Conservation (phyloP, 1,284 basidiomycete species). For the Stygiomarasmius scandens region DNA sequence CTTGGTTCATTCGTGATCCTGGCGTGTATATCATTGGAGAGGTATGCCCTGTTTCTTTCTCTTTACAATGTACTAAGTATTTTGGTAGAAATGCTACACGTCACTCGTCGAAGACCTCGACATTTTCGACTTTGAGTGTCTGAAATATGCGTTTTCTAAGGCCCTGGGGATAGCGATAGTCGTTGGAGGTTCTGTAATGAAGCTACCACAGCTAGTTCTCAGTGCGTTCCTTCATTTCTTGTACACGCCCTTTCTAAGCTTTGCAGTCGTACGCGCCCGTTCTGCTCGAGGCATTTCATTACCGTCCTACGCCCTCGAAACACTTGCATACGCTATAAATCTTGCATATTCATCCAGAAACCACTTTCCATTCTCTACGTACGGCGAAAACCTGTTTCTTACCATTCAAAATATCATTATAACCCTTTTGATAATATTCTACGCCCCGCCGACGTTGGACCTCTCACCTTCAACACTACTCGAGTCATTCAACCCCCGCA, state of each 20-base stretch:
- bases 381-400: conserved; percentile 92
- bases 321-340: conserved; percentile 86
- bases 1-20: conserved; percentile 80
- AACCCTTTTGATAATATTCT: conserved; percentile 78
- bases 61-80: conserved; percentile 1
- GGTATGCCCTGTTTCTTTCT: conserved; percentile 42
- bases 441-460: conserved; percentile 35
- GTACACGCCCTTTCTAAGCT: no score
- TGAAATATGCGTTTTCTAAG: conserved; percentile 92
- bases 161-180: conserved; percentile 93
- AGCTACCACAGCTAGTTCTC: conserved; percentile 85
- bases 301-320: conserved; percentile 82
- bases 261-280: conserved; percentile 59
- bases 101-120: conserved; percentile 90
- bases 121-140: conserved; percentile 78
- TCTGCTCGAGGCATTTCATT: conserved; percentile 87
- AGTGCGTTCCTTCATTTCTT: no score
- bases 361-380: conserved; percentile 91
- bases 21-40: conserved; percentile 83
- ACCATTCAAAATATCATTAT: conserved; percentile 83
- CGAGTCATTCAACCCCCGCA: background rate
- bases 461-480: background rate
- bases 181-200: conserved; percentile 92
- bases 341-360: conserved; percentile 86
- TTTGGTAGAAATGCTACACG: conserved; percentile 81